These are phyloP conservation scores for Pythium rishiriense DNA, from an alignment of 352 stramenopile genomes.

Conservation along the genomic window DNA sequence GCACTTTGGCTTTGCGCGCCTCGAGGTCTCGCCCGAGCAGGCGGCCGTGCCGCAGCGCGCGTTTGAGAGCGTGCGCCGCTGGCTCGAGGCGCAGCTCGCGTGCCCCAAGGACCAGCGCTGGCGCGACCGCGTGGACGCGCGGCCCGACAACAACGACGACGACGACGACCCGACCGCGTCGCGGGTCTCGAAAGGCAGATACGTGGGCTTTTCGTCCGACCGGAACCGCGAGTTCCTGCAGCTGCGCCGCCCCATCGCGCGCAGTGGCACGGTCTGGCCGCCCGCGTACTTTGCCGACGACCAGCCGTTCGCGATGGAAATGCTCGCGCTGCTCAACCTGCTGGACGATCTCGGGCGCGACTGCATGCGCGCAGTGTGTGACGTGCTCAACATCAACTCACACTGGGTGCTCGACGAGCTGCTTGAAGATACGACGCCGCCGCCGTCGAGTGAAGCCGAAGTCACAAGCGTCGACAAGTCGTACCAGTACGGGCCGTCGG, in stretches of 20 bases:
- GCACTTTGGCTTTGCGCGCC: slow-evolving; percentile 64
- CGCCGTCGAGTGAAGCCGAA: slow-evolving; percentile 27
- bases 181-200: slow-evolving; percentile 60
- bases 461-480: slow-evolving; percentile 37
- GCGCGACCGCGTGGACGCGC: slow-evolving; percentile 68
- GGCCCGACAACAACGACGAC: slow-evolving; percentile 14
- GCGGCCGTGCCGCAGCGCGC: slow-evolving; percentile 53
- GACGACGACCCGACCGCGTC: slow-evolving; percentile 31
- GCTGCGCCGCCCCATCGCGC: slow-evolving; percentile 57
- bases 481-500: slow-evolving; percentile 77
- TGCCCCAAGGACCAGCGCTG: slow-evolving; percentile 57
- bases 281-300: slow-evolving; percentile 63
- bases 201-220: slow-evolving; percentile 73
- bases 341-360: slow-evolving; percentile 68
- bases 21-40: slow-evolving; percentile 66
- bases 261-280: slow-evolving; percentile 77
- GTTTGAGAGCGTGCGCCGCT: slow-evolving; percentile 61
- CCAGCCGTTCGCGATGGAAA: slow-evolving; percentile 51
- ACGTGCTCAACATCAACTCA: slow-evolving; percentile 65
- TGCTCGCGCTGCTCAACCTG: slow-evolving; percentile 58
- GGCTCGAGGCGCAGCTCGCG: slow-evolving; percentile 54
- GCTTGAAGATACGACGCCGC: slow-evolving; percentile 54
- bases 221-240: slow-evolving; percentile 82
- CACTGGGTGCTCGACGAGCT: slow-evolving; percentile 67
- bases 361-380: slow-evolving; percentile 77